Conservation (phyloP, 108 stramenopile genomes). For the Epipyxis sp. region DNA sequence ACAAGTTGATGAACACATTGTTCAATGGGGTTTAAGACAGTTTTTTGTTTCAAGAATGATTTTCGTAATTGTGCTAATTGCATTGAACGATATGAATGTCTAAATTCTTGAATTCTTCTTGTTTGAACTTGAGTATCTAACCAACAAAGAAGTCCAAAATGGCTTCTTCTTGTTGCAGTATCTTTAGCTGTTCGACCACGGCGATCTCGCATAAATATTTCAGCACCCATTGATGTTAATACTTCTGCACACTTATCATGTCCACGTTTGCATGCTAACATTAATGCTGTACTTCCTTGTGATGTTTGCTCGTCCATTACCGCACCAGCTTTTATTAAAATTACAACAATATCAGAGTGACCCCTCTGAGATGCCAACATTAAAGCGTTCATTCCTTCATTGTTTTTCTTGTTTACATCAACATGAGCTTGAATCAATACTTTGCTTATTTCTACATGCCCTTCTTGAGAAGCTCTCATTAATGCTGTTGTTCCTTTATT, state of each 20-base stretch:
- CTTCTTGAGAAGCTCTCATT: conserved; percentile 79
- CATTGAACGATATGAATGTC: conserved; percentile 37
- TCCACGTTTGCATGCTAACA: conserved; percentile 74
- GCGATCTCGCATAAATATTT: conserved; percentile 63
- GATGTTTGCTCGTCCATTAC: conserved; percentile 57
- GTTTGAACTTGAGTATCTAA: conserved; percentile 38
- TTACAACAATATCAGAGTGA: conserved; percentile 65
- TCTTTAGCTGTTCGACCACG: conserved; percentile 67
- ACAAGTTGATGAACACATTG: background rate
- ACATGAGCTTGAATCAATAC: conserved; percentile 53
- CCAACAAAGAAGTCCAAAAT: conserved; percentile 16
- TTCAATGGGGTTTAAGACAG: background rate
- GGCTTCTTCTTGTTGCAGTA: conserved; percentile 53
- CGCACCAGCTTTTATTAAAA: conserved; percentile 64
- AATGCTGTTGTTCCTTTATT: conserved; percentile 75
- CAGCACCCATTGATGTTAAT: conserved; percentile 71
- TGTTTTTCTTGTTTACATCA: conserved; percentile 68
- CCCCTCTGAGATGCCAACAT: conserved; percentile 80
- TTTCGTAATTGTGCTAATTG: background rate
- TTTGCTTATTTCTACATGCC: conserved; percentile 56
- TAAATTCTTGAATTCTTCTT: conserved; percentile 44
- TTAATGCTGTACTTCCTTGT: conserved; percentile 75
- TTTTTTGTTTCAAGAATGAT: conserved; percentile 38
- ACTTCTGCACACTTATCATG: conserved; percentile 67
- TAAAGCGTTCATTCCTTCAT: conserved; percentile 72